Evolutionary conservation across 164 flowering plant genomes (phyloP).

Genomic region (Sextonia rubra): DNA sequence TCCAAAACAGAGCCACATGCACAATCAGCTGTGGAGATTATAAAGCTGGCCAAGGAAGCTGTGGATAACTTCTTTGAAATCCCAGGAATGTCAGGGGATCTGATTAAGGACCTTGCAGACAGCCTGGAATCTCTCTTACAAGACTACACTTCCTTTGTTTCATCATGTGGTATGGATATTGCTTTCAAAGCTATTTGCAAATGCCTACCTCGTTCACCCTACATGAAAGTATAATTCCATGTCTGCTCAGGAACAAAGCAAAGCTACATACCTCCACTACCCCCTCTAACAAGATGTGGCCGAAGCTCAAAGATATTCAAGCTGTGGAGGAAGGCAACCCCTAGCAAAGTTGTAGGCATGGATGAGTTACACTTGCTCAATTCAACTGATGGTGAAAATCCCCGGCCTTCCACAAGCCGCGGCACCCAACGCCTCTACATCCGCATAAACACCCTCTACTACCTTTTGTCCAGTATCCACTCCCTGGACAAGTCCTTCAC

Average conservation of each 20-base stretch:
- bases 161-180: constrained; percentile 67
- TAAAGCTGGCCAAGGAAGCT: constrained; percentile 51
- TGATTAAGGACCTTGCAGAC: constrained; percentile 59
- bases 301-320: constrained; percentile 54
- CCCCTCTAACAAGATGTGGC: constrained; percentile 85
- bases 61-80: constrained; percentile 74
- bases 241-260: constrained; percentile 61
- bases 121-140: constrained; percentile 56
- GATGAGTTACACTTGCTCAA: constrained; percentile 15
- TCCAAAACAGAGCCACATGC: constrained; percentile 90
- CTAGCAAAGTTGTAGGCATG: constrained; percentile 42
- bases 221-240: constrained; percentile 50
- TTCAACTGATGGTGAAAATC: constrained; percentile 43
- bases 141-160: constrained; percentile 66
- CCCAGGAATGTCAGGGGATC: constrained; percentile 44
- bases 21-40: constrained; percentile 70
- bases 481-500: constrained; percentile 66
- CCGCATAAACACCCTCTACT: constrained; percentile 88
- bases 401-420: constrained; percentile 86
- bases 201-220: background rate
- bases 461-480: constrained; percentile 57
- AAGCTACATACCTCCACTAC: constrained; percentile 73
- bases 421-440: constrained; percentile 94
- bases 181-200: background rate
- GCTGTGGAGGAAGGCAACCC: constrained; percentile 65